Base-by-base conservation (phyloP, 768 basidiomycete genomes). In the Clitopilus passeckerianus region DNA sequence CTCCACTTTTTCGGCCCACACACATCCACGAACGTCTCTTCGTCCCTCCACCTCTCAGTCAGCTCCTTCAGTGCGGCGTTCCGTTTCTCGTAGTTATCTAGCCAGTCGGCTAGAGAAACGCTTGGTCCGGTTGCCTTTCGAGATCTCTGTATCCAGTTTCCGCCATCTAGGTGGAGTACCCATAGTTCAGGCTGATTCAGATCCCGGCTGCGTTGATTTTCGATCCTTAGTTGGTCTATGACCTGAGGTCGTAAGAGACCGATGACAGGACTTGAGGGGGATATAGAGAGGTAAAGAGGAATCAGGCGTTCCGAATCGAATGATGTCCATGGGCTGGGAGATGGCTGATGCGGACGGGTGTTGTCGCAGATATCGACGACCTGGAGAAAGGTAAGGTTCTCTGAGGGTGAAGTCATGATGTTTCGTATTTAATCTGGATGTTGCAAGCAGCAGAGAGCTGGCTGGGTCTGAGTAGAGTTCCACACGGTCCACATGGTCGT, bases 1-100 rank as follows among this genome's bases (percentile, higher is more conserved):
- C 95, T 77, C 95, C 96, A 98, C 58, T 94, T 90, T 63, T 71
- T 77, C 15, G 83, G 85, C 4, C 89, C 88, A 69, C 91, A 89
- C 30, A 86, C 77, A 56, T 86, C 81, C 16, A 80, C 66, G 64
- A 87, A 91, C 27, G 84, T 66, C 6, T 80, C 84, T 5, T 70
- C 74, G 66, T 90, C 86, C 44, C 89, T 81, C 92, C 92, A 94
- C 46, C 83, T 80, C 68, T 86, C 84, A 69, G 88, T 90, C 16
- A 93, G 71, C 62, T 81, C 84, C 61, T 77, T 80, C 78, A 93
- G 81, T 8, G 77, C 82, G 1, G 70, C 74, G 6, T 85, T 87
- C 44, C 91, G 83, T 64, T 82, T 83, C 18, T 74, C 69, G 8
- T 83, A 83, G 12, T 83, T 84, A 68, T 85, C 72, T 52, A 86